These are phyloP conservation scores for Diaporthe citriasiana DNA, from an alignment of 2,329 filamentous ascomycete genomes.

Conservation along the genomic window DNA sequence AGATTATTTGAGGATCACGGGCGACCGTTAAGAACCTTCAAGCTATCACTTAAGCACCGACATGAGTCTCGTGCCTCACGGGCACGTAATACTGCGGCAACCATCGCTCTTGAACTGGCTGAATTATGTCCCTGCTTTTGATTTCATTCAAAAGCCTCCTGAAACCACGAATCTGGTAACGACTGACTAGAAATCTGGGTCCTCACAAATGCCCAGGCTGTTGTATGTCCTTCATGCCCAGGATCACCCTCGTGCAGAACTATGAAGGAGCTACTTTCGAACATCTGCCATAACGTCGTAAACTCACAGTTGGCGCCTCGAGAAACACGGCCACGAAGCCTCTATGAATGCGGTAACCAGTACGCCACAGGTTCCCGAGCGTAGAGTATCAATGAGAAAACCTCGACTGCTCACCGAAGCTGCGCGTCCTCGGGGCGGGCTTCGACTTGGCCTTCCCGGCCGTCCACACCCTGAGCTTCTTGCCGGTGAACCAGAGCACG, in stretches of 20 bases:
- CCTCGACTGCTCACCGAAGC: constrained; percentile 24
- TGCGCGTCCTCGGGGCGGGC: background rate
- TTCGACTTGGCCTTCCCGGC: constrained; percentile 47
- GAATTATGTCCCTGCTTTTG: background rate
- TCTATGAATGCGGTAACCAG: background rate
- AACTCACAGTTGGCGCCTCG: background rate
- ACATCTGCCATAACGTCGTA: background rate
- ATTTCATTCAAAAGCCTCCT: background rate
- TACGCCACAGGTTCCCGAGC: background rate
- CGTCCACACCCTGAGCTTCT: constrained; percentile 49
- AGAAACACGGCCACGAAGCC: too few species aligned
- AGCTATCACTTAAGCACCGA: too few species aligned
- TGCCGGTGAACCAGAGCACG: constrained; percentile 48
- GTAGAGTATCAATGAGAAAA: constrained; percentile 16
- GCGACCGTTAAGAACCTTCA: too few species aligned
- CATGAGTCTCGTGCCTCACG: background rate
- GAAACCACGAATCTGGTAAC: constrained; percentile 5
- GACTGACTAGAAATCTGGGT: background rate
- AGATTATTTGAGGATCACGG: background rate
- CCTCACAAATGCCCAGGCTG: background rate
- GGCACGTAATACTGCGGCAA: too few species aligned
- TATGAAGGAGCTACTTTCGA: background rate
- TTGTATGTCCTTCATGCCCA: background rate
- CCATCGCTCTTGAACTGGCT: background rate
- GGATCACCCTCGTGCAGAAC: background rate